Evolutionary conservation across 192 early-diverging fungal genomes (phyloP).

Genomic region (Podila epigama): DNA sequence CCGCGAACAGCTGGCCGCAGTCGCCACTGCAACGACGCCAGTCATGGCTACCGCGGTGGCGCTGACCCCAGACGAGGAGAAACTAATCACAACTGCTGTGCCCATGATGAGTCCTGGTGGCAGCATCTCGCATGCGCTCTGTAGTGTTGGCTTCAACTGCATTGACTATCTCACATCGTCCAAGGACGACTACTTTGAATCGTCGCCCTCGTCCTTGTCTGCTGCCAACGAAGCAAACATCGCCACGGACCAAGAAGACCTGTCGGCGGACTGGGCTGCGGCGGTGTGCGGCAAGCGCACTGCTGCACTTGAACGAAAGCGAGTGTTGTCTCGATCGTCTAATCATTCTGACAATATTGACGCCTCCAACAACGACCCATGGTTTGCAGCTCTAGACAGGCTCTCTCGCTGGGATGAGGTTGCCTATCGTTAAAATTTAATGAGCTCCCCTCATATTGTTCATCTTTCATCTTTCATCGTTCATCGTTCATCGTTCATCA

Average conservation of each 20-base stretch:
- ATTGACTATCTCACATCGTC: slow-evolving; percentile 18
- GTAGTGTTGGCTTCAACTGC: slow-evolving; percentile 23
- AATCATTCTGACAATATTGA: not conserved
- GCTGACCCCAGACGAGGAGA: not conserved
- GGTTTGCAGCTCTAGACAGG: slow-evolving; percentile 1
- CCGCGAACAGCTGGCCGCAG: not conserved
- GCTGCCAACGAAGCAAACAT: not conserved
- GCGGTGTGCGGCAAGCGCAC: slow-evolving; percentile 8
- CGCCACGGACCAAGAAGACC: not conserved
- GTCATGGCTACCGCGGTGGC: too few species aligned
- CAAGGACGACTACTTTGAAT: not conserved
- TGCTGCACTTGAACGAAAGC: not conserved
- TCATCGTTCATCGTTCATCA: too few species aligned
- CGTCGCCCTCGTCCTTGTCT: not conserved
- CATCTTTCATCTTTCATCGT: too few species aligned
- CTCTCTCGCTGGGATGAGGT: slow-evolving; percentile 12
- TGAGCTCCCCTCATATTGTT: too few species aligned
- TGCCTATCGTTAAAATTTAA: slow-evolving; percentile 1
- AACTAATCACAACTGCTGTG: not conserved
- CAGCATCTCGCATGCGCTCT: slow-evolving; percentile 16
- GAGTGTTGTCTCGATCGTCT: not conserved
- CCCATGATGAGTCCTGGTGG: slow-evolving; percentile 12
- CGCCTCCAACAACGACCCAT: not conserved
- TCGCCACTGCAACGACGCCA: not conserved
- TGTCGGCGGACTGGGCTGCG: not conserved